A percentile compares a stretch with the other conserved stretches of the same genome.
phyloP scores from a whole-genome alignment of 441 rosid species.

The Jatropha podagrica region DNA sequence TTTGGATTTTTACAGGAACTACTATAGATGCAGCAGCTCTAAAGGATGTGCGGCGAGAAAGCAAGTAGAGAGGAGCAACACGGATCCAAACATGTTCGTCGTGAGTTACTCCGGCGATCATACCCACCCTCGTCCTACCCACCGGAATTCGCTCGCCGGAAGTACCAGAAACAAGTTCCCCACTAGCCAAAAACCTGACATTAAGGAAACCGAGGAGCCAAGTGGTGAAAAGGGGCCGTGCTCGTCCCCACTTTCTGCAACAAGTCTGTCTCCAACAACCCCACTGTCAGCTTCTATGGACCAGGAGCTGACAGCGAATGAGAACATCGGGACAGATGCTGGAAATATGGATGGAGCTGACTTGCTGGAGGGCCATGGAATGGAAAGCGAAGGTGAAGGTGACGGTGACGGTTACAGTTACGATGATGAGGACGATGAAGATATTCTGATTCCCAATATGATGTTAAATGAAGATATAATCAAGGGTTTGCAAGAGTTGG shows the following conservation, averaged over 20 bases:
- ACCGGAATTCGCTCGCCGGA: conserved; percentile 89
- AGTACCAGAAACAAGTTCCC: conserved; percentile 62
- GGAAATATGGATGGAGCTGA: conserved; percentile 22
- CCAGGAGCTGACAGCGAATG: conserved; percentile 15
- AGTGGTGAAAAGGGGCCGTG: conserved; percentile 13
- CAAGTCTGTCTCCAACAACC: conserved; percentile 57
- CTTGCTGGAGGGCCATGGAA: conserved; percentile 19
- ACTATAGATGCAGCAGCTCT: conserved; percentile 85
- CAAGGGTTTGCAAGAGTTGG: conserved; percentile 37
- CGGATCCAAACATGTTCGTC: conserved; percentile 56
- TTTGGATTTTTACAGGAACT: conserved; percentile 51
- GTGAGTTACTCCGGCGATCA: conserved; percentile 84
- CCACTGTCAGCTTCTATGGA: conserved; percentile 35
- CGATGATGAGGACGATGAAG: conserved; percentile 32
- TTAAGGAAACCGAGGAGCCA: conserved; percentile 27
- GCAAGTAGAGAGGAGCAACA: conserved; percentile 78
- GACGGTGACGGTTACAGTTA: conserved; percentile 15
- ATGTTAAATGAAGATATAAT: conserved; percentile 54
- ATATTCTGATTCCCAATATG: conserved; percentile 55
- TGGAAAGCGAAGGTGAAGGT: conserved; percentile 15
- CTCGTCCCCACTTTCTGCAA: conserved; percentile 26
- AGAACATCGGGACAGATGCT: conserved; percentile 21
- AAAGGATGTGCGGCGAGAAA: conserved; percentile 83
- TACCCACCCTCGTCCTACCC: conserved; percentile 76
- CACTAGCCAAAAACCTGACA: conserved; percentile 16